A percentile compares a stretch with the other conserved stretches of the same genome.
These are phyloP conservation scores for Cicer pinnatifidum DNA, from an alignment of 306 rosid species.

Conservation along the genomic window DNA sequence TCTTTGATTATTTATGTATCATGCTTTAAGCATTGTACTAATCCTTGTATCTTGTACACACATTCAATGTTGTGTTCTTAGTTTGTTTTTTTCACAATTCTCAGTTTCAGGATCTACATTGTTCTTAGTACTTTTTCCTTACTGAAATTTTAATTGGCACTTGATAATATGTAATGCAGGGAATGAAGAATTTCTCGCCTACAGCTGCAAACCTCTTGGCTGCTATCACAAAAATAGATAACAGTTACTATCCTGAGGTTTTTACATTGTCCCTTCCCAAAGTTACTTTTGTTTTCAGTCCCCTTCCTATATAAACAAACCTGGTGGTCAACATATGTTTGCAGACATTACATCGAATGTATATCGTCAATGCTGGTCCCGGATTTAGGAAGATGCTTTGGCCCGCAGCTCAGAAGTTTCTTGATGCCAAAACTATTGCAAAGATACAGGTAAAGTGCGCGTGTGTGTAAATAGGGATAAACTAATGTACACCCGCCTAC, in stretches of 20 bases:
- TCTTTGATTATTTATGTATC: neutral
- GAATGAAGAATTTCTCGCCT: conserved; percentile 85
- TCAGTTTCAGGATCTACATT: conserved; percentile 13
- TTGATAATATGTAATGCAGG: conserved; percentile 59
- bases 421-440: conserved; percentile 80
- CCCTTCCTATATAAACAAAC: conserved; percentile 27
- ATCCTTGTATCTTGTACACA: neutral
- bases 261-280: conserved; percentile 36
- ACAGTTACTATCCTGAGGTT: conserved; percentile 95
- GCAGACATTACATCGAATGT: conserved; percentile 92
- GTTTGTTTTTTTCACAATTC: neutral
- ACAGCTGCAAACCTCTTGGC: conserved; percentile 87
- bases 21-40: conserved; percentile 29
- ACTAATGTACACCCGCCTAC: too few species aligned
- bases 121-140: neutral
- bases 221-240: conserved; percentile 79
- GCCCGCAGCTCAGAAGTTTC: conserved; percentile 95
- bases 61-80: neutral
- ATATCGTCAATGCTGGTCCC: conserved; percentile 90
- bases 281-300: conserved; percentile 29
- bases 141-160: conserved; percentile 23
- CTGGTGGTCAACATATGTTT: conserved; percentile 29
- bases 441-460: conserved; percentile 69
- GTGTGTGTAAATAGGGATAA: too few species aligned
- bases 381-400: conserved; percentile 95